These are phyloP conservation scores for Ceratorhiza oryzae-sativae DNA, from an alignment of 1,284 basidiomycete genomes.

Conservation along the genomic window DNA sequence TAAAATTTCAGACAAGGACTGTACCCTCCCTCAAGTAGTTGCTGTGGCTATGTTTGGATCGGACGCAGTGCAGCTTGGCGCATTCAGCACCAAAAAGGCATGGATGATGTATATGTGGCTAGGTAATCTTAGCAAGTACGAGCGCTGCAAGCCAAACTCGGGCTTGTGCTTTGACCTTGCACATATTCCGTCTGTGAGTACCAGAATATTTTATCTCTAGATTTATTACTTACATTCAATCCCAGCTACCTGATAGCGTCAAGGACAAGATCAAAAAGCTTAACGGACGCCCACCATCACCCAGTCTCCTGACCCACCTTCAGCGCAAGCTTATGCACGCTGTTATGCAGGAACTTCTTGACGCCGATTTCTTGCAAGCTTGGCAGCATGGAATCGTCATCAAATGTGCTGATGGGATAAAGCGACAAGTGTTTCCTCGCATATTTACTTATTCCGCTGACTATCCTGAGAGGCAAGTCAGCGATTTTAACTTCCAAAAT, in stretches of 20 bases:
- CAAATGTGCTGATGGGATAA: conserved; percentile 48
- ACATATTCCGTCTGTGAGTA: conserved; percentile 49
- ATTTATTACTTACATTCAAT: neutral
- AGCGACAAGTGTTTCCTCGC: conserved; percentile 45
- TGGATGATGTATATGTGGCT: conserved; percentile 51
- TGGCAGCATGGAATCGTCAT: conserved; percentile 50
- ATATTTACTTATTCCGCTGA: conserved; percentile 51
- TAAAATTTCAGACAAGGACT: conserved; percentile 41
- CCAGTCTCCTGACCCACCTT: conserved; percentile 46
- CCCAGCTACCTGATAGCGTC: conserved; percentile 4
- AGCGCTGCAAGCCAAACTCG: conserved; percentile 44
- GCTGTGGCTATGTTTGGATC: conserved; percentile 51
- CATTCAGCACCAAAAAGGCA: conserved; percentile 49
- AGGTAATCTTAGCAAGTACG: conserved; percentile 51
- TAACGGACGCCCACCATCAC: conserved; percentile 19
- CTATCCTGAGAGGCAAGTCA: conserved; percentile 53
- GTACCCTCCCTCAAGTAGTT: conserved; percentile 46
- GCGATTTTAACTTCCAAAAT: too few relatives aligned
- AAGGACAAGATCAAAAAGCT: conserved; percentile 9
- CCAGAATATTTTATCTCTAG: neutral
- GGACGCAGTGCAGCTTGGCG: conserved; percentile 51
- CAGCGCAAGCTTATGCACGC: conserved; percentile 50
- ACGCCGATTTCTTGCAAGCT: conserved; percentile 49
- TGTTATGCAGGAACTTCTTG: conserved; percentile 48
- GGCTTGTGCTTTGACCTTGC: conserved; percentile 48